Evolutionary conservation across 768 basidiomycete species (phyloP), one percentile per base, ranked within the genome.

Genomic region (Collybiopsis luxurians): DNA sequence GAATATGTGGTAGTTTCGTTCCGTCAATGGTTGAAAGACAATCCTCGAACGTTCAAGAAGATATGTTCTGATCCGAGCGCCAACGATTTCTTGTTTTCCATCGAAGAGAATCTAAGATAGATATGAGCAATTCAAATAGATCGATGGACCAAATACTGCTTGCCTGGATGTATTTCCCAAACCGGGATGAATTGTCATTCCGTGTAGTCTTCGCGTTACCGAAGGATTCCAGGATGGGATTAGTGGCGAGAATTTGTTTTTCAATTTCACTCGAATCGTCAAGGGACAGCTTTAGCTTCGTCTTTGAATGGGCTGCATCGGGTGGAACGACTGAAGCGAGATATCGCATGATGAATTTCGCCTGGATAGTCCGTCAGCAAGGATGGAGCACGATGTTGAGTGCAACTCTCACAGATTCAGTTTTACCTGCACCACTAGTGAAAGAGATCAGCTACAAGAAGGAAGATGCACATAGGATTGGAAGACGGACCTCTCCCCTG

Each of bases 91-190:
- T 75, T 97, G 94, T 62, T 85, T 82, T 52, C 91, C 90, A 69
- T 98, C 95, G 64, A 99, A 98, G 36, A 98, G 83, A 68, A 99
- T 96, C 97, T 98, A 43, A 36, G 13, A 57, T 3, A 31, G 55
- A n/a, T 62, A 21, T 55, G 49, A 60, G 55, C 54, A 36, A 24
- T 44, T n/a, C 15, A 5, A n/a, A 13, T n/a, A 27, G n/a, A 42
- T 30, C 46, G 43, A 12, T n/a, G 31, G 40, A 38, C 27, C 24
- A 11, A 24, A 42, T 44, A 27, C 45, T 26, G 67, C 79, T 64
- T 49, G 95, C 97, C 83, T 99, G 96, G 61, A 99, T 98, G 74
- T 99, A 99, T 75, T 99, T 99, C 60, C 97, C 97, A 71, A 99
- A 99, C 56, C 97, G 86, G 21, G 97, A 99, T 7, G 94, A 97